Evolutionary conservation across 2,329 filamentous ascomycete species (phyloP).

Genomic region (Colletotrichum tofieldiae): DNA sequence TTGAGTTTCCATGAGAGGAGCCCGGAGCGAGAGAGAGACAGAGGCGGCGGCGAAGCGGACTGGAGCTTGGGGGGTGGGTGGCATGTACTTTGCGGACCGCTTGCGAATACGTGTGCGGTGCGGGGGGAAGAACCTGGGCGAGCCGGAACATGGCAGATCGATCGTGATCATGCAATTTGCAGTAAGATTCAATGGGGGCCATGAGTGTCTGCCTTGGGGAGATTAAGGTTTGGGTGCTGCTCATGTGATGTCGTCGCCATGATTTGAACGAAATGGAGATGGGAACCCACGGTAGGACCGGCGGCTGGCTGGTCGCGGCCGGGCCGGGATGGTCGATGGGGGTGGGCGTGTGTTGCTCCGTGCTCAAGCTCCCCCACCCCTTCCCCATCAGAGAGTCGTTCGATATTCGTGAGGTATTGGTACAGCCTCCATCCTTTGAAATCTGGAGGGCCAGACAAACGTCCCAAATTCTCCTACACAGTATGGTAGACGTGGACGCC

Average conservation of each 20-base stretch:
- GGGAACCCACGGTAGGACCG: background rate
- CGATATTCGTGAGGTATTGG: background rate
- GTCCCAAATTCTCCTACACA: background rate
- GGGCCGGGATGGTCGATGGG: background rate
- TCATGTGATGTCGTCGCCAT: background rate
- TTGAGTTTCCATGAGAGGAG: background rate
- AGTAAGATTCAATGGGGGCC: background rate
- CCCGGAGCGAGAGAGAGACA: background rate
- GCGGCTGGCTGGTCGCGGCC: background rate
- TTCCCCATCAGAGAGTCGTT: background rate
- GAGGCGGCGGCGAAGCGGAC: background rate
- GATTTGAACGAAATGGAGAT: background rate
- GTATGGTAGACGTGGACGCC: background rate
- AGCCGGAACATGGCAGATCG: conserved; percentile 1
- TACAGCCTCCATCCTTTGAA: background rate
- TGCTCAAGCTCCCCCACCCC: conserved; percentile 9
- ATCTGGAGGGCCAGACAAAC: background rate
- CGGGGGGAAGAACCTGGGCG: background rate
- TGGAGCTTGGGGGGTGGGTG: background rate
- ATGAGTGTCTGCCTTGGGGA: background rate
- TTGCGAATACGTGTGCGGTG: conserved; percentile 35
- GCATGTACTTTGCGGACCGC: conserved; percentile 3
- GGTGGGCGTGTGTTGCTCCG: background rate
- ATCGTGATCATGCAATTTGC: conserved; percentile 19
- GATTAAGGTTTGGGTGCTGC: conserved; percentile 5